Conservation (phyloP, 2,329 filamentous ascomycete species). For the Dothistroma pini region DNA sequence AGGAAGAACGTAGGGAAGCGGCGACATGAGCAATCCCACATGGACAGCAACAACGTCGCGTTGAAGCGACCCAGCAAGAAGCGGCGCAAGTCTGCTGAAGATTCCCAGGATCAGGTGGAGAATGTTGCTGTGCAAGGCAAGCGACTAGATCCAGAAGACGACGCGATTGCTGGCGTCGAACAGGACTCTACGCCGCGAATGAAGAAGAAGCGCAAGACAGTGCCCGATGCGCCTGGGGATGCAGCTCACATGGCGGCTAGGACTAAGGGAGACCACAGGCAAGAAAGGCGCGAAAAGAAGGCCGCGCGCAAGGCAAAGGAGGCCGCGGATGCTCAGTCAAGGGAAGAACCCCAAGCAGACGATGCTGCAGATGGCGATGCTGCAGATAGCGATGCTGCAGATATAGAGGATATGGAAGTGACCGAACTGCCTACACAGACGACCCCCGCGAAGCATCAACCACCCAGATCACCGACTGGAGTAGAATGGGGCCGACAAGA, state of each 20-base stretch:
- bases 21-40: conserved; percentile 9
- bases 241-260: neutral
- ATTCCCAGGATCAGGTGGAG: neutral
- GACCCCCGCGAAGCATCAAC: neutral
- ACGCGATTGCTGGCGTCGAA: neutral
- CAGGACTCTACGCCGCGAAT: neutral
- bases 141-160: conserved; percentile 9
- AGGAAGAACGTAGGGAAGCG: conserved; percentile 2
- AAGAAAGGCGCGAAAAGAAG: neutral
- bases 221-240: neutral
- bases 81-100: conserved; percentile 1
- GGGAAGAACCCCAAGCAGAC: neutral
- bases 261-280: neutral
- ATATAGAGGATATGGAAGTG: neutral
- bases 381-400: neutral
- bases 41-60: conserved; percentile 8
- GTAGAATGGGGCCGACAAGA: conserved; percentile 2
- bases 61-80: conserved; percentile 12
- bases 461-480: neutral
- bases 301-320: neutral
- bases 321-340: neutral
- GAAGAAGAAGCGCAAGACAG: conserved; percentile 1
- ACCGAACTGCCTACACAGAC: neutral
- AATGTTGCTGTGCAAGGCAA: conserved; percentile 1
- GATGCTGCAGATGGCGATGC: neutral